These are phyloP conservation scores for Kregervanrija pseudodelftensis DNA, from an alignment of 805 yeast genomes.

Conservation along the genomic window DNA sequence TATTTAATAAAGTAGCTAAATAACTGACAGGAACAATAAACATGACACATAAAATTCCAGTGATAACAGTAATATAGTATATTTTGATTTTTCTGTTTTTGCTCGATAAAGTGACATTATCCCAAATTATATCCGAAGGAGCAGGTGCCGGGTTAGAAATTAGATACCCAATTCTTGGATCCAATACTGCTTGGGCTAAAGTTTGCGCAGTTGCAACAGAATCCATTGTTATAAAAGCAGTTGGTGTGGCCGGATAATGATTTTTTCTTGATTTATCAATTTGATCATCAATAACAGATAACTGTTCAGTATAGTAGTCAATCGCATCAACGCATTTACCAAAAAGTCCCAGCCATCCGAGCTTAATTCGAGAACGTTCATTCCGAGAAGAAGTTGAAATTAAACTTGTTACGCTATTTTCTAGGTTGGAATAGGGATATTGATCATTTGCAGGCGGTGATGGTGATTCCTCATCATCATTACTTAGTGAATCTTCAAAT, in stretches of 20 bases:
- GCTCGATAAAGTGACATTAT: slow-evolving; percentile 74
- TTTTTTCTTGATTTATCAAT: slow-evolving; percentile 57
- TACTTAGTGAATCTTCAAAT: too few relatives aligned
- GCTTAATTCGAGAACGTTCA: slow-evolving; percentile 55
- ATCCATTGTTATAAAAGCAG: slow-evolving; percentile 93
- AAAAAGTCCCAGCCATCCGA: slow-evolving; percentile 53
- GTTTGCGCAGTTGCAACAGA: slow-evolving; percentile 93
- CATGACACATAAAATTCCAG: slow-evolving; percentile 62
- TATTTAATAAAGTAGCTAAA: slow-evolving; percentile 73
- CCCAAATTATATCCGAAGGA: slow-evolving; percentile 94
- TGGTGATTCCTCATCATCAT: not conserved
- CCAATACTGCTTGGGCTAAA: slow-evolving; percentile 92
- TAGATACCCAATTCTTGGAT: slow-evolving; percentile 78
- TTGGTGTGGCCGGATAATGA: slow-evolving; percentile 76
- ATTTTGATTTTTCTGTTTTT: slow-evolving; percentile 60
- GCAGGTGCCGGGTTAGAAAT: slow-evolving; percentile 89
- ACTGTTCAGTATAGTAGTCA: slow-evolving; percentile 60
- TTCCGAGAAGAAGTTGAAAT: slow-evolving; percentile 13
- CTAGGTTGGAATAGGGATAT: too few relatives aligned
- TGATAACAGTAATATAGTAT: slow-evolving; percentile 56
- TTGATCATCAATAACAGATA: slow-evolving; percentile 63
- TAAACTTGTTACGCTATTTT: not conserved
- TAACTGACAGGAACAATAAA: slow-evolving; percentile 80
- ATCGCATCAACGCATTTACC: slow-evolving; percentile 79
- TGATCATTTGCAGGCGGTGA: not conserved